These are phyloP conservation scores for Neonectria magnoliae DNA, from an alignment of 2,329 filamentous ascomycete genomes.

Conservation along the genomic window DNA sequence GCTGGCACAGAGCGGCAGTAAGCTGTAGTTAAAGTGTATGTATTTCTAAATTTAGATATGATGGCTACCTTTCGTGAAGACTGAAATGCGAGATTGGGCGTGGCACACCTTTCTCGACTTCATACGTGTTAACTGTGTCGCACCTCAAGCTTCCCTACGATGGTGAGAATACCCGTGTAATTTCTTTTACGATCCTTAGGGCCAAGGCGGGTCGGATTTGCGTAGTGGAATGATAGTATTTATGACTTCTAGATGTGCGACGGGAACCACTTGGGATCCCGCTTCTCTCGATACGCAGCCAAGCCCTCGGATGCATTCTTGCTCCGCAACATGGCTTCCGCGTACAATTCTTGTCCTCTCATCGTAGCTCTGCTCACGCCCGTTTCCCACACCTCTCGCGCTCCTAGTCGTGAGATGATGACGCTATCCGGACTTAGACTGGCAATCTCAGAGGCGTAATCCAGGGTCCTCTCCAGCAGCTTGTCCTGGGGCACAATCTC, in stretches of 20 bases:
- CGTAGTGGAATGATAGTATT: conserved; percentile 2
- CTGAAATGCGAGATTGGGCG: too few species aligned
- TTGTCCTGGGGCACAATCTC: conserved; percentile 45
- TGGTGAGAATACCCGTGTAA: background rate
- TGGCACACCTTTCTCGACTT: background rate
- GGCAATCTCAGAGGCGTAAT: conserved; percentile 46
- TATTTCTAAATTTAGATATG: too few species aligned
- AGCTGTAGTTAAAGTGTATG: conserved; percentile 33
- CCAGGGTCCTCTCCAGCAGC: conserved; percentile 43
- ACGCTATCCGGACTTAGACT: conserved; percentile 47
- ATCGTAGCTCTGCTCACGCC: conserved; percentile 47
- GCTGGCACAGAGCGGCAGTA: conserved; percentile 42
- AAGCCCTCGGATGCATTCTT: conserved; percentile 44
- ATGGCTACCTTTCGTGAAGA: too few species aligned
- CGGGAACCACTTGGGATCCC: conserved; percentile 44
- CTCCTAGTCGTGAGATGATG: conserved; percentile 45
- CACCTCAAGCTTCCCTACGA: background rate
- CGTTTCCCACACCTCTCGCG: conserved; percentile 49
- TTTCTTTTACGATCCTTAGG: too few species aligned
- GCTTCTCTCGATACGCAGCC: conserved; percentile 45
- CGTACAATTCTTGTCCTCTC: conserved; percentile 46
- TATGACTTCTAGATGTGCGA: conserved; percentile 37
- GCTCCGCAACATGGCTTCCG: conserved; percentile 44
- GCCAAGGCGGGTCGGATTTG: too few species aligned
- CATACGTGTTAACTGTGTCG: background rate